Percentiles rank a stretch among this genome's conserved stretches.
phyloP scores from a whole-genome alignment of 805 yeast species.

The Pichia manshurica region DNA sequence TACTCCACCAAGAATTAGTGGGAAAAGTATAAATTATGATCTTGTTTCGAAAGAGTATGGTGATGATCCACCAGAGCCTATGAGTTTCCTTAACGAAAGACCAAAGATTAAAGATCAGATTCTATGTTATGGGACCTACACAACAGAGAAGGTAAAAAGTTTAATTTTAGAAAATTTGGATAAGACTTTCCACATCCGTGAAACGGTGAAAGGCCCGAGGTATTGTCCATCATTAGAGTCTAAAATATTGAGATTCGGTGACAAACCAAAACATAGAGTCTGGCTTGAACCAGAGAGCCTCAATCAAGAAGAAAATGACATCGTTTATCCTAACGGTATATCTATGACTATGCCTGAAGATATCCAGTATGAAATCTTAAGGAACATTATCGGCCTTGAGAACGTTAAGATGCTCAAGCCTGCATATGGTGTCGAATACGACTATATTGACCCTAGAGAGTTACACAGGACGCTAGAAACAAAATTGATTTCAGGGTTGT shows the following conservation, averaged over 20 bases:
- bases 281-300: slow-evolving; percentile 98
- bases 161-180: slow-evolving; percentile 65
- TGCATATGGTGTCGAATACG: slow-evolving; percentile 99
- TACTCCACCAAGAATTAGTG: slow-evolving; percentile 86
- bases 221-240: slow-evolving; percentile 97
- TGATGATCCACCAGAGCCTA: slow-evolving; percentile 81
- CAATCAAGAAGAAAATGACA: slow-evolving; percentile 46
- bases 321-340: slow-evolving; percentile 95
- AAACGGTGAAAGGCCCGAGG: slow-evolving; percentile 92
- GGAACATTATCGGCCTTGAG: slow-evolving; percentile 81
- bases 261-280: slow-evolving; percentile 68
- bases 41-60: slow-evolving; percentile 68
- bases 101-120: slow-evolving; percentile 60
- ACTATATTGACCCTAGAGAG: slow-evolving; percentile 91
- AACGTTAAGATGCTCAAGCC: slow-evolving; percentile 87
- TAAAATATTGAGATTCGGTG: slow-evolving; percentile 73
- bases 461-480: slow-evolving; percentile 74
- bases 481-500: slow-evolving; percentile 69
- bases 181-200: slow-evolving; percentile 83
- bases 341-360: slow-evolving; percentile 96
- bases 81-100: slow-evolving; percentile 73
- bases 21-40: slow-evolving; percentile 62
- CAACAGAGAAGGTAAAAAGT: slow-evolving; percentile 71
- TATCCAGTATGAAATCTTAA: slow-evolving; percentile 69
- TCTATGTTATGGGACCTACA: slow-evolving; percentile 69